Percentiles rank a stretch among this genome's conserved stretches.
Evolutionary conservation across 106 monocot genomes (phyloP).

Genomic region (Apostasia ramifera): DNA sequence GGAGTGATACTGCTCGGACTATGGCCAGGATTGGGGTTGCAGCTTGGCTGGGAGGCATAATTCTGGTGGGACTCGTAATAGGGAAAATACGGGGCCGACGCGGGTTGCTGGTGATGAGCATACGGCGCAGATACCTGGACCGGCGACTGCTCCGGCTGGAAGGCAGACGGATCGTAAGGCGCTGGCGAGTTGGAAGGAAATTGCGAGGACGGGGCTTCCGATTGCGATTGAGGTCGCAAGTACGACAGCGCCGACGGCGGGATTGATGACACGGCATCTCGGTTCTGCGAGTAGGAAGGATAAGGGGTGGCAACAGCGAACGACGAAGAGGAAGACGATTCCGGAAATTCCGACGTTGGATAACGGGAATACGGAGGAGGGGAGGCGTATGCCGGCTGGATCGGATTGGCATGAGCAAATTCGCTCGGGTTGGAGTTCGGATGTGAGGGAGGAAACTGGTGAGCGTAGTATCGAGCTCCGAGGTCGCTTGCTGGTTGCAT

Average conservation of each 20-base stretch:
- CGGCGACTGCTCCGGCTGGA: slow-evolving; percentile 16
- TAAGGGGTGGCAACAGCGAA: slow-evolving; percentile 4
- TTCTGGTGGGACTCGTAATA: slow-evolving; percentile 17
- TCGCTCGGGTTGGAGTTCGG: slow-evolving; percentile 29
- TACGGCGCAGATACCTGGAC: slow-evolving; percentile 4
- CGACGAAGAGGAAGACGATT: not conserved
- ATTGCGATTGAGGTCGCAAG: slow-evolving; percentile 8
- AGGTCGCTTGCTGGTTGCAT: slow-evolving; percentile 40
- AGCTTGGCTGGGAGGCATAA: not conserved
- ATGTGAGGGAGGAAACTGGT: slow-evolving; percentile 10
- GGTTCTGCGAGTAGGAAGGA: slow-evolving; percentile 19
- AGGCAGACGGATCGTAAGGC: slow-evolving; percentile 9
- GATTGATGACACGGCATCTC: slow-evolving; percentile 18
- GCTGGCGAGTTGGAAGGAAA: slow-evolving; percentile 14
- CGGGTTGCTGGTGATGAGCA: slow-evolving; percentile 21
- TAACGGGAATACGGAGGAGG: slow-evolving; percentile 51
- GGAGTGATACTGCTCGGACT: not conserved
- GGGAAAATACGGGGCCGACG: slow-evolving; percentile 1
- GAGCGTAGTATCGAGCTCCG: slow-evolving; percentile 38
- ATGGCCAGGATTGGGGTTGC: slow-evolving; percentile 7
- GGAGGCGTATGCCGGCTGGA: slow-evolving; percentile 41
- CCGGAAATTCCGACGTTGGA: slow-evolving; percentile 15
- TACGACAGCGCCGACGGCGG: slow-evolving; percentile 15
- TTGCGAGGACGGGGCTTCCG: slow-evolving; percentile 13
- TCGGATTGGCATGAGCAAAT: slow-evolving; percentile 21